A percentile compares a stretch with the other conserved stretches of the same genome.
Conservation (phyloP, 441 rosid species). For the Raphanus hybrid region DNA sequence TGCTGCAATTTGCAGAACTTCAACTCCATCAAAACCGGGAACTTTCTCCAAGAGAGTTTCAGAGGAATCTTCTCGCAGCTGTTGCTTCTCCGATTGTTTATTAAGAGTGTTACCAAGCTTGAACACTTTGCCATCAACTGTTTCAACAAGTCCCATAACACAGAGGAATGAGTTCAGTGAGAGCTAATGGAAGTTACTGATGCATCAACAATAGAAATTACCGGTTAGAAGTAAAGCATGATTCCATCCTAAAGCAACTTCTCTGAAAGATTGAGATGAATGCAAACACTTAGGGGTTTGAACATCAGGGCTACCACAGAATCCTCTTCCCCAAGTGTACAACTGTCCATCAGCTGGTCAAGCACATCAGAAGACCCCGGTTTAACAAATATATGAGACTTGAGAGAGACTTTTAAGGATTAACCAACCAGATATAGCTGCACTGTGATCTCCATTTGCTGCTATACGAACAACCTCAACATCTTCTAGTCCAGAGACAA, state of each 20-base stretch:
- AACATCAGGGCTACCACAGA: slow-evolving; percentile 52
- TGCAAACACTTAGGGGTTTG: slow-evolving; percentile 51
- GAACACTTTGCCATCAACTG: slow-evolving; percentile 64
- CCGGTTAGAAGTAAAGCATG: slow-evolving; percentile 72
- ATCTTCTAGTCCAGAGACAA: slow-evolving; percentile 57
- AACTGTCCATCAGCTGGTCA: slow-evolving; percentile 62
- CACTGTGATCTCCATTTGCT: slow-evolving; percentile 87
- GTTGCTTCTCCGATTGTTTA: slow-evolving; percentile 45
- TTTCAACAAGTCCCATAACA: slow-evolving; percentile 9
- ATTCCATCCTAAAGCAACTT: slow-evolving; percentile 82
- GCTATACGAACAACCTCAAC: slow-evolving; percentile 53
- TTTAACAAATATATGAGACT: slow-evolving; percentile 18
- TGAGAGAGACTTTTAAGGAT: neutral
- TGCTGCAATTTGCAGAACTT: slow-evolving; percentile 64
- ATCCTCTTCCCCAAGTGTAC: slow-evolving; percentile 88
- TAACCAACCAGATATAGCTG: slow-evolving; percentile 69
- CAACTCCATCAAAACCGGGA: slow-evolving; percentile 46
- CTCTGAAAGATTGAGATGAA: slow-evolving; percentile 42
- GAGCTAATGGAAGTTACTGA: slow-evolving; percentile 7
- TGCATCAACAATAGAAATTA: slow-evolving; percentile 30
- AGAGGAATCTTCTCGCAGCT: slow-evolving; percentile 37
- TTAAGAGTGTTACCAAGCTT: slow-evolving; percentile 64
- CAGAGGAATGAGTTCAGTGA: slow-evolving; percentile 14
- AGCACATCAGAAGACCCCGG: neutral
- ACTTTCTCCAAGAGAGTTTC: slow-evolving; percentile 53